These are phyloP conservation scores for Parathielavia hyrcaniae DNA, from an alignment of 495 filamentous ascomycete species.

Conservation along the genomic window DNA sequence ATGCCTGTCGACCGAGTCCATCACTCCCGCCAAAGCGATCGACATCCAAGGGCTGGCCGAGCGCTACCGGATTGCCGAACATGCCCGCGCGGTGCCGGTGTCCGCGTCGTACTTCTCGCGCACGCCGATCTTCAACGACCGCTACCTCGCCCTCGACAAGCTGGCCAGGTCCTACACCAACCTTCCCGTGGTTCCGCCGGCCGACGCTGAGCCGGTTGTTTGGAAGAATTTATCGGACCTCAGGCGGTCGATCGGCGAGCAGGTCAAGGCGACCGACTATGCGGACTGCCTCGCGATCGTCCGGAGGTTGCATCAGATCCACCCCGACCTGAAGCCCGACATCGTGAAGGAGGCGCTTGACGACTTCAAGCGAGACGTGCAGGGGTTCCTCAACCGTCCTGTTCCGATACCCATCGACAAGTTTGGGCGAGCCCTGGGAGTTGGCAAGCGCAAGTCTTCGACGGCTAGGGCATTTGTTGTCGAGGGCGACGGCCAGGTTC, in stretches of 20 bases:
- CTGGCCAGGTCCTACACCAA: conserved; percentile 62
- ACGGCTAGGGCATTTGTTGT: conserved; percentile 78
- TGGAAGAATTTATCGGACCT: conserved; percentile 81
- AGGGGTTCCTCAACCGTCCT: conserved; percentile 57
- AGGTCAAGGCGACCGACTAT: conserved; percentile 72
- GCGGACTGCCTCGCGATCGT: conserved; percentile 65
- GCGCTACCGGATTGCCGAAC: conserved; percentile 7
- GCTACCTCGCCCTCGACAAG: conserved; percentile 63
- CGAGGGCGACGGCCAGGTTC: conserved; percentile 82
- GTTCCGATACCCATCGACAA: conserved; percentile 58
- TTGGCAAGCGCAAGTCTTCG: conserved; percentile 79
- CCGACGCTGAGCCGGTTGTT: conserved; percentile 65
- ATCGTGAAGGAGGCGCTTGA: conserved; percentile 59
- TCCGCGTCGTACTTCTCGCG: conserved; percentile 93
- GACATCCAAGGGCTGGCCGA: conserved; percentile 11
- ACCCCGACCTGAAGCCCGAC: conserved; percentile 66
- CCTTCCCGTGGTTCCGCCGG: conserved; percentile 59
- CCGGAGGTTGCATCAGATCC: conserved; percentile 76
- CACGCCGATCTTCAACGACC: conserved; percentile 77
- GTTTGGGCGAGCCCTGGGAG: conserved; percentile 66
- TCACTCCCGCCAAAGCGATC: conserved; percentile 19
- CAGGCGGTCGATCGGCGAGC: conserved; percentile 65
- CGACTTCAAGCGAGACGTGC: conserved; percentile 66
- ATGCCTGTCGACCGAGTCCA: conserved; percentile 26
- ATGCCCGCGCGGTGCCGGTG: conserved; percentile 67